Evolutionary conservation across 2,329 filamentous ascomycete species (phyloP).

Genomic region (Aspergillus chevalieri): DNA sequence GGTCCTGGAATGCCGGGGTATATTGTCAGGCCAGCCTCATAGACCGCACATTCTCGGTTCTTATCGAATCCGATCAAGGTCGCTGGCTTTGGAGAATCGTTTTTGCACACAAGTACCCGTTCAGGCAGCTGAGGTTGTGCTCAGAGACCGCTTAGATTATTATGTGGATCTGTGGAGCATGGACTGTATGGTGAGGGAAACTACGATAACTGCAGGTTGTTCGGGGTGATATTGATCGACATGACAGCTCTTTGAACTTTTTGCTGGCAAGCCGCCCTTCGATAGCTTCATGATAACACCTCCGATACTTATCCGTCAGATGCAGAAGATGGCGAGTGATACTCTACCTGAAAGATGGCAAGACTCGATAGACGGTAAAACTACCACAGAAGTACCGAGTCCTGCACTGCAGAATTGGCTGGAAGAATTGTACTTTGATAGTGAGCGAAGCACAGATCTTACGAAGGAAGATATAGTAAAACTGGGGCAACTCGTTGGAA

Average conservation of each 20-base stretch:
- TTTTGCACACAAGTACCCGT: slow-evolving; percentile 22
- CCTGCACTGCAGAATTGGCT: slow-evolving; percentile 32
- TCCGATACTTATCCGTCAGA: slow-evolving; percentile 27
- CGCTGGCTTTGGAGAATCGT: slow-evolving; percentile 37
- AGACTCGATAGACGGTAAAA: slow-evolving; percentile 15
- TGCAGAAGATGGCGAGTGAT: slow-evolving; percentile 30
- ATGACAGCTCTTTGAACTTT: slow-evolving; percentile 33
- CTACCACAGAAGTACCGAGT: slow-evolving; percentile 8
- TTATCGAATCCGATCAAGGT: slow-evolving; percentile 19
- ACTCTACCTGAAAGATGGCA: slow-evolving; percentile 32
- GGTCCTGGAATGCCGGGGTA: slow-evolving; percentile 18
- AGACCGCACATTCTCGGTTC: slow-evolving; percentile 6
- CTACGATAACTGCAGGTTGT: neutral
- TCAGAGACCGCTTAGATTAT: slow-evolving; percentile 29
- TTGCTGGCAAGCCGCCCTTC: slow-evolving; percentile 34
- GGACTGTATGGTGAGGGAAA: slow-evolving; percentile 29
- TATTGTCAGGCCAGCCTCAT: slow-evolving; percentile 15
- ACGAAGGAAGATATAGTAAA: slow-evolving; percentile 13
- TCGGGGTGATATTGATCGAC: slow-evolving; percentile 6
- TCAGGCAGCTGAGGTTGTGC: slow-evolving; percentile 35
- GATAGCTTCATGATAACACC: slow-evolving; percentile 31
- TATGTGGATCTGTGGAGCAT: slow-evolving; percentile 35
- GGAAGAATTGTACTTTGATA: slow-evolving; percentile 34
- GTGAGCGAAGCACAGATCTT: slow-evolving; percentile 9
- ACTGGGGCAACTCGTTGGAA: slow-evolving; percentile 1